phyloP scores from a whole-genome alignment of 306 rosid species.

The Hylodesmum podocarpum region DNA sequence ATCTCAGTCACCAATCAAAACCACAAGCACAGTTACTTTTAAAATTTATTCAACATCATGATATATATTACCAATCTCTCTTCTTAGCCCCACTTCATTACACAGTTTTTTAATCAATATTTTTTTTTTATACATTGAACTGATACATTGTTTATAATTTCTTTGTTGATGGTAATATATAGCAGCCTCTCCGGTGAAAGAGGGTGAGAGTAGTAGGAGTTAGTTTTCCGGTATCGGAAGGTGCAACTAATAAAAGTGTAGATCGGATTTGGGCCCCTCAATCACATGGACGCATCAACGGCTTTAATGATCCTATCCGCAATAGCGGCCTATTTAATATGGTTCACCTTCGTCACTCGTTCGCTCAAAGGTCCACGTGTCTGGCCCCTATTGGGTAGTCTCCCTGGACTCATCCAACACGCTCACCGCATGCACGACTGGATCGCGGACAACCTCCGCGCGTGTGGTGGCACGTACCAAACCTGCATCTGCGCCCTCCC shows the following conservation, averaged over 20 bases:
- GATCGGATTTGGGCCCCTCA: slow-evolving; percentile 1
- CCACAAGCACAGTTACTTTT: no score
- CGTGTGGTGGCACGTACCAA: slow-evolving; percentile 89
- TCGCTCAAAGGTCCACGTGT: slow-evolving; percentile 79
- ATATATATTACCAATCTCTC: no score
- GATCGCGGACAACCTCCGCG: slow-evolving; percentile 77
- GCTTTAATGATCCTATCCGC: slow-evolving; percentile 52
- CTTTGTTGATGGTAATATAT: neutral
- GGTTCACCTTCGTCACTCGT: slow-evolving; percentile 57
- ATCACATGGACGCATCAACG: slow-evolving; percentile 60
- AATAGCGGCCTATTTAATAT: slow-evolving; percentile 55
- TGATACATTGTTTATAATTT: neutral
- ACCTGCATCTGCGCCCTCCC: slow-evolving; percentile 75
- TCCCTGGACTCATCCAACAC: slow-evolving; percentile 72
- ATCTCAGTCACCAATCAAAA: neutral
- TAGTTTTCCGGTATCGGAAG: neutral
- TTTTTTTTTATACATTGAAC: neutral
- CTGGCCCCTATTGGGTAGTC: slow-evolving; percentile 86
- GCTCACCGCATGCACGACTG: slow-evolving; percentile 85
- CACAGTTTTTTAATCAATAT: no score
- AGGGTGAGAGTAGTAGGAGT: slow-evolving; percentile 5
- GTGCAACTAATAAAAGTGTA: slow-evolving; percentile 7
- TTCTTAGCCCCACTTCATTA: no score
- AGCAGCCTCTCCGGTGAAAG: slow-evolving; percentile 9
- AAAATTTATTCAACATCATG: no score